Evolutionary conservation across 164 flowering plant genomes (phyloP).

Genomic region (Vitis labrusca): DNA sequence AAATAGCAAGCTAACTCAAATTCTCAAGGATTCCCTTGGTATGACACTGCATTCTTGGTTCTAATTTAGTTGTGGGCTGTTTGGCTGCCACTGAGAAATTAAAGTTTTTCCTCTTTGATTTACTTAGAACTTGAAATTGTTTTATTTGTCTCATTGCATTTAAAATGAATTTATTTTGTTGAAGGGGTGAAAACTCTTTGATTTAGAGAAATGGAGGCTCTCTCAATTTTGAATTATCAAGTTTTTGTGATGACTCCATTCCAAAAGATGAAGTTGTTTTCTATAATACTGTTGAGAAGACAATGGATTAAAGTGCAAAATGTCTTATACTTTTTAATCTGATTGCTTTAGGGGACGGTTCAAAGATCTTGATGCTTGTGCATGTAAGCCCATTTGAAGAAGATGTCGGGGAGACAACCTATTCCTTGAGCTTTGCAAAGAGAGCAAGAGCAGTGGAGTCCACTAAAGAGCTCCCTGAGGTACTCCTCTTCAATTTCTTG

Average conservation of each 20-base stretch:
- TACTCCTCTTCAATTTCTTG: constrained; percentile 15
- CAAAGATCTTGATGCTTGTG: constrained; percentile 80
- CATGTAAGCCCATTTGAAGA: constrained; percentile 68
- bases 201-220: background rate
- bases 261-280: background rate
- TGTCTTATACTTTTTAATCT: background rate
- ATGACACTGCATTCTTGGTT: constrained; percentile 12
- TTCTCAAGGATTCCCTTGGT: constrained; percentile 84
- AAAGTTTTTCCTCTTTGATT: background rate
- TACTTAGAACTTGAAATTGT: background rate
- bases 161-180: background rate
- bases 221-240: background rate
- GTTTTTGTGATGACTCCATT: background rate
- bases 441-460: constrained; percentile 68
- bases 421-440: constrained; percentile 70
- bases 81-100: background rate
- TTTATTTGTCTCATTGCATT: background rate
- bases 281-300: background rate
- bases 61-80: background rate
- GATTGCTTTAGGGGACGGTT: constrained; percentile 51
- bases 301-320: background rate
- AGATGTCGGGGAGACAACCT: constrained; percentile 66
- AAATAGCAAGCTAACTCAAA: constrained; percentile 86
- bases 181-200: background rate
- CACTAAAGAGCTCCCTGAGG: constrained; percentile 53